phyloP scores from a whole-genome alignment of 768 basidiomycete species.

The Dioszegia crocea region DNA sequence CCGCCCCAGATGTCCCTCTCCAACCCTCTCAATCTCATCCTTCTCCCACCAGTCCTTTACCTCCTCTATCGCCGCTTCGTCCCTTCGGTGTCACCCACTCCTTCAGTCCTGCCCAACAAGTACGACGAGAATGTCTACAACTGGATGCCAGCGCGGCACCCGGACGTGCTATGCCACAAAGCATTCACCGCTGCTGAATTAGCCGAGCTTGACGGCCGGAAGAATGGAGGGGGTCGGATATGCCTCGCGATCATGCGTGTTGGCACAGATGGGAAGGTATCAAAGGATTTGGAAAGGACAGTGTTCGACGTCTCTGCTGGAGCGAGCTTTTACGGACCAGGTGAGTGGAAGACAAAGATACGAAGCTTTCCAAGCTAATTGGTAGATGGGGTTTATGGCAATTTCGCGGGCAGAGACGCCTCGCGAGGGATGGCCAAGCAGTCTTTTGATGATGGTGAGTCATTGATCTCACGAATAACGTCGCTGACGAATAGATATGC shows the following conservation, averaged over 20 bases:
- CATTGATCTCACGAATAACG: background rate
- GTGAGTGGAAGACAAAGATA: conserved; percentile 54
- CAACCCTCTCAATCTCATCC: conserved; percentile 41
- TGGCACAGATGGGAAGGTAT: conserved; percentile 68
- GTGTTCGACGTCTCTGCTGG: conserved; percentile 94
- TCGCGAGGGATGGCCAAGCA: conserved; percentile 97
- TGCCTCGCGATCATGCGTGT: conserved; percentile 75
- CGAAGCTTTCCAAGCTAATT: background rate
- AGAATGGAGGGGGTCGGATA: conserved; percentile 61
- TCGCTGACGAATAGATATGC: conserved; percentile 65
- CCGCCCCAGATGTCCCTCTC: conserved; percentile 27
- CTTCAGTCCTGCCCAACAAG: conserved; percentile 5
- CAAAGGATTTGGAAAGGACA: conserved; percentile 53
- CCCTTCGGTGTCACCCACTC: conserved; percentile 55
- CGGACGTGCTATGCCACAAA: conserved; percentile 70
- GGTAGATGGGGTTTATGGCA: conserved; percentile 92
- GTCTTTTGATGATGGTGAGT: conserved; percentile 82
- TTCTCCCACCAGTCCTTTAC: conserved; percentile 36
- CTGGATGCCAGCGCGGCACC: conserved; percentile 82
- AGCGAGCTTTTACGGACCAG: conserved; percentile 88
- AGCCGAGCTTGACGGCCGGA: conserved; percentile 53
- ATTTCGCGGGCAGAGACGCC: conserved; percentile 94
- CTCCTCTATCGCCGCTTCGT: conserved; percentile 56
- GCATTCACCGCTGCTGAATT: conserved; percentile 76
- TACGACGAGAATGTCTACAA: conserved; percentile 75